A percentile compares a stretch with the other conserved stretches of the same genome.
Evolutionary conservation across 352 stramenopile species (phyloP).

Genomic region (Thalassiosira pacifica): DNA sequence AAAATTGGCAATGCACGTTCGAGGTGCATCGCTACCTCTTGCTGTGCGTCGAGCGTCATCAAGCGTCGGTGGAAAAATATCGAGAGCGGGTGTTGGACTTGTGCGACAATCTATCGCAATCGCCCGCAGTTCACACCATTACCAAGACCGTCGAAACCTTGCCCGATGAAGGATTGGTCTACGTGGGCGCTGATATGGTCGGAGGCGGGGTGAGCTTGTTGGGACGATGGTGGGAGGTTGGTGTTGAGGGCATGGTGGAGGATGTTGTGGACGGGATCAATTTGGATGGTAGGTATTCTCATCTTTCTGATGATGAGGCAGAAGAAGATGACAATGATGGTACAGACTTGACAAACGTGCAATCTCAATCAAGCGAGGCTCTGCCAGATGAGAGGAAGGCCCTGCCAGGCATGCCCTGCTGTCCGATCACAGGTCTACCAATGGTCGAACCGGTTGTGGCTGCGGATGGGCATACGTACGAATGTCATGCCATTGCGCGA

Average conservation of each 20-base stretch:
- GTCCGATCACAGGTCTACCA: conserved; percentile 94
- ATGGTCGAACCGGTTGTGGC: conserved; percentile 97
- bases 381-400: conserved; percentile 28
- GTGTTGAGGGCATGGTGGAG: conserved; percentile 64
- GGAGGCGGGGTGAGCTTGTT: conserved; percentile 57
- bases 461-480: conserved; percentile 97
- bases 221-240: conserved; percentile 75
- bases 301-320: conserved; percentile 59
- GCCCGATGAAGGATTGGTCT: conserved; percentile 77
- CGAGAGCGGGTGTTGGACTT: conserved; percentile 70
- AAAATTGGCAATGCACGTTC: conserved; percentile 79
- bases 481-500: conserved; percentile 91
- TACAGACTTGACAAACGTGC: too few species aligned
- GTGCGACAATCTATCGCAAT: conserved; percentile 75
- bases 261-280: conserved; percentile 81
- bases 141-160: conserved; percentile 69
- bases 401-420: conserved; percentile 81
- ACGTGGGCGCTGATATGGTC: conserved; percentile 64
- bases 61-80: conserved; percentile 65
- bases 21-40: conserved; percentile 75
- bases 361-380: neutral
- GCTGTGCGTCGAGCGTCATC: conserved; percentile 73
- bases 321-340: conserved; percentile 24
- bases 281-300: conserved; percentile 74
- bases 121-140: conserved; percentile 70